phyloP scores from a whole-genome alignment of 495 filamentous ascomycete species.

The Aspergillus hancockii region DNA sequence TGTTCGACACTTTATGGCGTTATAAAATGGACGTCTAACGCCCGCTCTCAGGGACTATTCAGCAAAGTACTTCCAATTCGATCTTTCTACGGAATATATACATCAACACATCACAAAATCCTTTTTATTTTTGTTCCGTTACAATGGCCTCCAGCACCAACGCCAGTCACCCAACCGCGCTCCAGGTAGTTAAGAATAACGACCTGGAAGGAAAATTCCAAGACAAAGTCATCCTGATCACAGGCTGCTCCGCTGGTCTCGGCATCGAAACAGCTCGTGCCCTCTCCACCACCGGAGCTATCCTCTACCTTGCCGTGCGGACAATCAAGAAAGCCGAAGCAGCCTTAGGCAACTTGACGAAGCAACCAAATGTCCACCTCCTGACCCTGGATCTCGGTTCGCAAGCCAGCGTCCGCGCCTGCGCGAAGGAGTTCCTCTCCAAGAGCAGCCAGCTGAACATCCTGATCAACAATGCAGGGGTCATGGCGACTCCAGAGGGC shows the following conservation, averaged over 20 bases:
- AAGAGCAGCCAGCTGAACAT: slow-evolving; percentile 28
- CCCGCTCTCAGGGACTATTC: too few relatives aligned
- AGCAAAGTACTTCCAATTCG: too few relatives aligned
- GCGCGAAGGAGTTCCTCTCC: slow-evolving; percentile 39
- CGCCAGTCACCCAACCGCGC: slow-evolving; percentile 53
- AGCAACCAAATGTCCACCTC: slow-evolving; percentile 13
- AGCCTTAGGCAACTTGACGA: slow-evolving; percentile 30
- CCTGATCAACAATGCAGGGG: slow-evolving; percentile 36
- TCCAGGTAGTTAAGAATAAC: slow-evolving; percentile 53
- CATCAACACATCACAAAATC: not conserved
- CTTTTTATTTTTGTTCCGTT: not conserved
- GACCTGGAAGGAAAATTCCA: slow-evolving; percentile 33
- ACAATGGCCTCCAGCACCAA: slow-evolving; percentile 29
- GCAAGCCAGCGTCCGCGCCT: slow-evolving; percentile 40
- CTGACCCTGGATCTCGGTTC: slow-evolving; percentile 45
- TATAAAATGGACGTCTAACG: not conserved
- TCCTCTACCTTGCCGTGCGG: slow-evolving; percentile 46
- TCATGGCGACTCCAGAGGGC: slow-evolving; percentile 31
- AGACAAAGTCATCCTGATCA: slow-evolving; percentile 52
- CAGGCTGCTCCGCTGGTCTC: slow-evolving; percentile 51
- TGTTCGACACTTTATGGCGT: not conserved
- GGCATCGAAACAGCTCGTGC: slow-evolving; percentile 53
- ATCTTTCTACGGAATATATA: not conserved
- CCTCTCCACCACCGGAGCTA: slow-evolving; percentile 49
- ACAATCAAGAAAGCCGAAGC: slow-evolving; percentile 35